A percentile compares a stretch with the other conserved stretches of the same genome.
These are phyloP conservation scores for Mastigamoeba balamuthi DNA, from an alignment of 78 protist species.

Conservation along the genomic window DNA sequence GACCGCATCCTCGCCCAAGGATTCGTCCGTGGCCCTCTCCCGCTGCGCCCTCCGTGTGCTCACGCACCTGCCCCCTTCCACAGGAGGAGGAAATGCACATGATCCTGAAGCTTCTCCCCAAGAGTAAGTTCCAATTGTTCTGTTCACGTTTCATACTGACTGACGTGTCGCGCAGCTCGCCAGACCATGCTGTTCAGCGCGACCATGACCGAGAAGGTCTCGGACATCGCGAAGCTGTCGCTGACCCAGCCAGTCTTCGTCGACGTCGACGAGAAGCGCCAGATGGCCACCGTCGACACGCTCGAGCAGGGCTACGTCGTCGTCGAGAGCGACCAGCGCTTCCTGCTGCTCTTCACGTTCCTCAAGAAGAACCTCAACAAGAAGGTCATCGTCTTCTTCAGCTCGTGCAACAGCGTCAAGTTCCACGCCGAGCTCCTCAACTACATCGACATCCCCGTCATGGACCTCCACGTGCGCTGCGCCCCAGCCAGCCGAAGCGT, in stretches of 20 bases:
- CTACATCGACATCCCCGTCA: conserved; percentile 93
- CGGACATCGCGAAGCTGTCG: conserved; percentile 83
- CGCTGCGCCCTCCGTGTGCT: too few species aligned
- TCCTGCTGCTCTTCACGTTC: conserved; percentile 93
- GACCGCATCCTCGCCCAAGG: conserved; percentile 90
- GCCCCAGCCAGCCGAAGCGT: neutral
- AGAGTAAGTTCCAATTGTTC: neutral
- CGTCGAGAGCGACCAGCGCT: conserved; percentile 75
- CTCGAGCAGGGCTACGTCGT: conserved; percentile 84
- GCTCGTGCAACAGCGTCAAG: conserved; percentile 75
- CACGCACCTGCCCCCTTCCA: too few species aligned
- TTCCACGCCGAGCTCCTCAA: conserved; percentile 95
- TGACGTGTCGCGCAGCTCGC: conserved; percentile 20
- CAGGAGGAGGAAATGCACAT: conserved; percentile 95
- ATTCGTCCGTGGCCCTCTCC: too few species aligned
- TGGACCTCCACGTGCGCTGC: conserved; percentile 80
- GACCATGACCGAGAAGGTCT: conserved; percentile 90
- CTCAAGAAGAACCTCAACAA: conserved; percentile 81
- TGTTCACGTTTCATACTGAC: neutral
- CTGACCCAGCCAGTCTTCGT: conserved; percentile 67
- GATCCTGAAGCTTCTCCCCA: conserved; percentile 84
- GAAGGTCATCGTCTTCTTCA: conserved; percentile 84
- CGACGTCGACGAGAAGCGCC: conserved; percentile 64
- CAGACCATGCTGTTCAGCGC: conserved; percentile 97
- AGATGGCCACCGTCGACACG: conserved; percentile 1